phyloP scores from a whole-genome alignment of 139 green algal species.

The Raphidocelis subcapitata region DNA sequence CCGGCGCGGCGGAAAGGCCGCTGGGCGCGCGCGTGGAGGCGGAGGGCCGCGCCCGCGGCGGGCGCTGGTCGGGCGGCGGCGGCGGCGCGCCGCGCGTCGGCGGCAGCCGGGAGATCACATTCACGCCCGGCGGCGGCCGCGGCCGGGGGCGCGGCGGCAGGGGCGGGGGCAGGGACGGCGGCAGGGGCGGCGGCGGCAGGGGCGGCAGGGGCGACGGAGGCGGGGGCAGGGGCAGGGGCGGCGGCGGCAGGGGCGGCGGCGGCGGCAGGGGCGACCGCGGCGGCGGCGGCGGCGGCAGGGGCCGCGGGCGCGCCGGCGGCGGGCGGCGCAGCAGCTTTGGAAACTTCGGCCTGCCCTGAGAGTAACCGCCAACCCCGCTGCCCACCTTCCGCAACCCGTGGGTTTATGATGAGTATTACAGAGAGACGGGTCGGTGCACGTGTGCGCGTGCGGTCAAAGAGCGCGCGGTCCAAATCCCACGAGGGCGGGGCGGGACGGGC shows the following conservation, averaged over 20 bases:
- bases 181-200: slow-evolving; percentile 1
- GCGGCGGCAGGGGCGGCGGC: slow-evolving; percentile 2
- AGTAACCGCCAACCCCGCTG: too few relatives aligned
- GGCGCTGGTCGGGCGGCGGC: not conserved
- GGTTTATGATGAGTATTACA: too few relatives aligned
- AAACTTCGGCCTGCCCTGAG: too few relatives aligned
- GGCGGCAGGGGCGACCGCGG: not conserved
- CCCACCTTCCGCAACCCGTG: too few relatives aligned
- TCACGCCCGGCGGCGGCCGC: slow-evolving; percentile 44
- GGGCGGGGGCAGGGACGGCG: slow-evolving; percentile 3
- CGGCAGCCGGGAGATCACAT: slow-evolving; percentile 67
- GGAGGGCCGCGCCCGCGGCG: not conserved
- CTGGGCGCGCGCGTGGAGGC: slow-evolving; percentile 50
- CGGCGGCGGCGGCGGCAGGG: not conserved
- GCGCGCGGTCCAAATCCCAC: too few relatives aligned
- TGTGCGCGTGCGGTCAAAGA: too few relatives aligned
- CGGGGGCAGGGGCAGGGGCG: not conserved
- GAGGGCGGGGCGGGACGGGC: too few relatives aligned
- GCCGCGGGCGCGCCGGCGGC: too few relatives aligned
- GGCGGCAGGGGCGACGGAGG: slow-evolving; percentile 8
- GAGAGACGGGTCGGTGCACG: too few relatives aligned
- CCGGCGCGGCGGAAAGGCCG: slow-evolving; percentile 45
- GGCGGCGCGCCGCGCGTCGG: slow-evolving; percentile 32
- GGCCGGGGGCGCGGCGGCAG: slow-evolving; percentile 7
- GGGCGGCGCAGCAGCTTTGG: too few relatives aligned